phyloP scores from a whole-genome alignment of 257 asterid species.

The Verbena officinalis region DNA sequence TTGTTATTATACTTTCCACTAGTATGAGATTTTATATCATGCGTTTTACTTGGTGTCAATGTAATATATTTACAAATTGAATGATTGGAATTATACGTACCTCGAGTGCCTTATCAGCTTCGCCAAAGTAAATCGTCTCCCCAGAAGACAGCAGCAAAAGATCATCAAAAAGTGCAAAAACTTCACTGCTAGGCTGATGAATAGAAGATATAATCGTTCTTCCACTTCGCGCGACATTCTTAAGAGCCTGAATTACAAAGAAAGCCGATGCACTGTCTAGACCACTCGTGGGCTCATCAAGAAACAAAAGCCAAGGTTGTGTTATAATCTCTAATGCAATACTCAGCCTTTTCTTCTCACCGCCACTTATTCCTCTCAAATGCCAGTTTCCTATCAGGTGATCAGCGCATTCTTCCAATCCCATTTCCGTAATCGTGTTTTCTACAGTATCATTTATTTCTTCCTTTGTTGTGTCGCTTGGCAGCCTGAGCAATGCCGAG shows the following conservation, averaged over 20 bases:
- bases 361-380: constrained; percentile 87
- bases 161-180: constrained; percentile 81
- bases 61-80: too few relatives aligned
- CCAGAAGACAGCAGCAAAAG: constrained; percentile 76
- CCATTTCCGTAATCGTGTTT: constrained; percentile 64
- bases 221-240: constrained; percentile 57
- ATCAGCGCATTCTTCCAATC: constrained; percentile 79
- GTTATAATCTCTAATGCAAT: constrained; percentile 87
- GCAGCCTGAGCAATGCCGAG: constrained; percentile 74
- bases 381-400: constrained; percentile 88
- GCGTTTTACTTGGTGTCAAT: too few relatives aligned
- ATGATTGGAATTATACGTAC: too few relatives aligned
- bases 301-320: constrained; percentile 64
- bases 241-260: constrained; percentile 70
- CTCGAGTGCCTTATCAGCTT: constrained; percentile 63
- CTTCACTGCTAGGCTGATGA: constrained; percentile 97
- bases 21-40: too few relatives aligned
- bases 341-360: constrained; percentile 90
- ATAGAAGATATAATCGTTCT: constrained; percentile 77
- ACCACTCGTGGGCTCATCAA: constrained; percentile 92
- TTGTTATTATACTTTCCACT: too few relatives aligned
- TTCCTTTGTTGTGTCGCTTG: constrained; percentile 41
- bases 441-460: constrained; percentile 47
- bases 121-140: constrained; percentile 73
- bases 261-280: constrained; percentile 87